phyloP scores from a whole-genome alignment of 495 filamentous ascomycete species.

The Penicillium crystallinum region DNA sequence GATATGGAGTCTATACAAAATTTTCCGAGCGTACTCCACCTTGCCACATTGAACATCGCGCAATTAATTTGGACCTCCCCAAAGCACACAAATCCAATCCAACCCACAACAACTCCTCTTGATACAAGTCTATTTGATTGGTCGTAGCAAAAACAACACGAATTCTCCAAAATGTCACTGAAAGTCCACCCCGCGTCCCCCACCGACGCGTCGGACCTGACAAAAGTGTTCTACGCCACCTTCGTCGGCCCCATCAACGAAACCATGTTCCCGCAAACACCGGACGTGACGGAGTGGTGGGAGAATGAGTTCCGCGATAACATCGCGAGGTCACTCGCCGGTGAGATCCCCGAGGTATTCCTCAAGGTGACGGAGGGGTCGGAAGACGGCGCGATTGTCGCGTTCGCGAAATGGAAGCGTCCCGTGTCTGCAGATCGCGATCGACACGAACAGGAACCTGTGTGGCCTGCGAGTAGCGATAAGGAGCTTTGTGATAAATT shows the following conservation, averaged over 20 bases:
- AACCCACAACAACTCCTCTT: neutral
- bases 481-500: constrained; percentile 20
- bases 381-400: constrained; percentile 8
- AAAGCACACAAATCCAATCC: neutral
- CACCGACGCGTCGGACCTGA: constrained; percentile 14
- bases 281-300: constrained; percentile 22
- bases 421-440: constrained; percentile 9
- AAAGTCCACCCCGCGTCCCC: constrained; percentile 10
- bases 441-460: constrained; percentile 1
- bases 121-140: neutral
- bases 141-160: neutral
- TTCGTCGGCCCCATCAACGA: constrained; percentile 20
- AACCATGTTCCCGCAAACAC: constrained; percentile 22
- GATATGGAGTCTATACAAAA: too few relatives aligned
- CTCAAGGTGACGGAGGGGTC: constrained; percentile 15
- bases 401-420: constrained; percentile 25
- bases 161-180: constrained; percentile 11
- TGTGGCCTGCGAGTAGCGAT: constrained; percentile 17
- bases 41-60: too few relatives aligned
- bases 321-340: neutral
- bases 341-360: constrained; percentile 2
- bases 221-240: constrained; percentile 16
- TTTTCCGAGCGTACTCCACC: too few relatives aligned
- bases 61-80: too few relatives aligned
- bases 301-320: neutral